These are phyloP conservation scores for Achlya hypogyna DNA, from an alignment of 352 stramenopile species.

Conservation along the genomic window DNA sequence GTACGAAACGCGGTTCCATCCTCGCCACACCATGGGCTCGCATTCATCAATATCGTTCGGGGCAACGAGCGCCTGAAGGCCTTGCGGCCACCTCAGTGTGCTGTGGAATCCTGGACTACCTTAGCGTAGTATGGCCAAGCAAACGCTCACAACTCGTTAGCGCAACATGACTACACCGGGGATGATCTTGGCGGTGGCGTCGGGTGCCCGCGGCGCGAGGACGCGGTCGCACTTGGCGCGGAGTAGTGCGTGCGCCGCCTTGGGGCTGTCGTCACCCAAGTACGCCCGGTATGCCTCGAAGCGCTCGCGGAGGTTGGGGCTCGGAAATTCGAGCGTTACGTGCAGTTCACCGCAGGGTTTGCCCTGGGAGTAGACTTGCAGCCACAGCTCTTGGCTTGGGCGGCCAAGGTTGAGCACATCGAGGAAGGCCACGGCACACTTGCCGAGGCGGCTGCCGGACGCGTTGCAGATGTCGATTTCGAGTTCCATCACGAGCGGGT, in stretches of 20 bases:
- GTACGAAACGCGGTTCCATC: no score
- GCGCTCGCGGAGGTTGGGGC: not conserved
- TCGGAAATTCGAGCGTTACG: not conserved
- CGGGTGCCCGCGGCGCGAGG: not conserved
- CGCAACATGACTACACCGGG: not conserved
- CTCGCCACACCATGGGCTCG: no score
- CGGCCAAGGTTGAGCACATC: not conserved
- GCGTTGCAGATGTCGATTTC: not conserved
- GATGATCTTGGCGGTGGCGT: constrained; percentile 1
- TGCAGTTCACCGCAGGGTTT: not conserved
- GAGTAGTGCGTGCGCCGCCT: not conserved
- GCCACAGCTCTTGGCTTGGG: not conserved
- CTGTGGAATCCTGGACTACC: no score
- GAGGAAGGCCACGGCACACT: not conserved
- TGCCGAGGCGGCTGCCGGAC: not conserved
- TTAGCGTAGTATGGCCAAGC: no score
- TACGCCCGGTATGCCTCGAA: not conserved
- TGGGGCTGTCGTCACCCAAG: not conserved
- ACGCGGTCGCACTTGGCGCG: not conserved
- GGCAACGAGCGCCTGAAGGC: no score
- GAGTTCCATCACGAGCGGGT: constrained; percentile 1
- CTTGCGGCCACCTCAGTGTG: no score
- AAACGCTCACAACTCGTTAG: no score
- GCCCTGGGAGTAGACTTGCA: not conserved
- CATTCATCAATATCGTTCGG: no score